phyloP scores from a whole-genome alignment of 2,329 filamentous ascomycete species.

The Pestalotiopsis sp. region DNA sequence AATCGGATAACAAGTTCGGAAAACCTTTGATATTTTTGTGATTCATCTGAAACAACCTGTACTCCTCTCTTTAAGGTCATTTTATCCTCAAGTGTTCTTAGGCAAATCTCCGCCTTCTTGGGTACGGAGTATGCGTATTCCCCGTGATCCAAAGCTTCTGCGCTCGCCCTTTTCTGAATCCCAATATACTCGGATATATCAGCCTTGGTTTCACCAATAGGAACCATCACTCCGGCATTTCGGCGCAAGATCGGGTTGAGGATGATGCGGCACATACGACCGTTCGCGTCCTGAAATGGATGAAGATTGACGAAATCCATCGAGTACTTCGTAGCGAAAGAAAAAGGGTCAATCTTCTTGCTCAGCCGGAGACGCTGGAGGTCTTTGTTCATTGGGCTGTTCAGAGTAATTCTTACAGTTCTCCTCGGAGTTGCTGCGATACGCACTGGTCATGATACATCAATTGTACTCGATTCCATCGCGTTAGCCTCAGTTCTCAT shows the following conservation, averaged over 20 bases:
- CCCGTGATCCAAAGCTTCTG: conserved; percentile 27
- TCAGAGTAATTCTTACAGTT: too few relatives aligned
- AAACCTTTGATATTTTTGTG: too few relatives aligned
- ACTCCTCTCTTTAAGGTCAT: too few relatives aligned
- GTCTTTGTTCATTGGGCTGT: conserved; percentile 11
- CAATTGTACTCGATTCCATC: too few relatives aligned
- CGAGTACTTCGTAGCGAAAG: conserved; percentile 29
- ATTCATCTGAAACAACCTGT: too few relatives aligned
- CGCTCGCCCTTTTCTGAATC: conserved; percentile 27
- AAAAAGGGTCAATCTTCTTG: conserved; percentile 29
- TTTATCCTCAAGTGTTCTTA: not conserved
- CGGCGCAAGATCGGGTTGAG: conserved; percentile 23
- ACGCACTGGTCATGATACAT: too few relatives aligned
- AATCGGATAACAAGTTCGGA: too few relatives aligned
- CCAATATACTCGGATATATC: conserved; percentile 18
- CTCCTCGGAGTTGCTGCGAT: too few relatives aligned
- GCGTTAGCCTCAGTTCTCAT: too few relatives aligned
- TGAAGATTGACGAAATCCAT: conserved; percentile 22
- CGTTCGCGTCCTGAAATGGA: conserved; percentile 25
- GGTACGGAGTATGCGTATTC: conserved; percentile 29
- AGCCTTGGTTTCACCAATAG: conserved; percentile 19
- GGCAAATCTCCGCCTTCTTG: not conserved
- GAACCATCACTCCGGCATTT: conserved; percentile 22
- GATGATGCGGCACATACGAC: conserved; percentile 23
- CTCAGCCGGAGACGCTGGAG: conserved; percentile 6